phyloP scores from a whole-genome alignment of 225 moss, liverwort and hornwort genomes.

The Pseudoscleropodium purum region DNA sequence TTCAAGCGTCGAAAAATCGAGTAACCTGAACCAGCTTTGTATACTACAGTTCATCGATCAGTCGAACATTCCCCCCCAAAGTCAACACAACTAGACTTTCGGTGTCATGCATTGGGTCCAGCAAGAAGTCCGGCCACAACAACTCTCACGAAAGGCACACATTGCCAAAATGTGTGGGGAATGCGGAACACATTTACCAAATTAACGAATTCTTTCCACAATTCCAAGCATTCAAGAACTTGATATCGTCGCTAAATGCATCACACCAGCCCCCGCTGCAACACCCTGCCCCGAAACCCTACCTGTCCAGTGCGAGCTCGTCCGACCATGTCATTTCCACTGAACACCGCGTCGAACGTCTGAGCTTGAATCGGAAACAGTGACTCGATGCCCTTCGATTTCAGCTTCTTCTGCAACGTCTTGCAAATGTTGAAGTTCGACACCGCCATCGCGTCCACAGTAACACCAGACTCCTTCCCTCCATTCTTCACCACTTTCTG shows the following conservation, averaged over 20 bases:
- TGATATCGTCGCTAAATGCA: background rate
- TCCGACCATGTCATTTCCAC: conserved; percentile 74
- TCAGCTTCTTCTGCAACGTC: conserved; percentile 52
- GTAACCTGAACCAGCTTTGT: background rate
- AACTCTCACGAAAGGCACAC: background rate
- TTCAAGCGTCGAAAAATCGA: background rate
- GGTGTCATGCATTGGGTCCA: background rate
- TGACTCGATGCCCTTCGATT: conserved; percentile 74
- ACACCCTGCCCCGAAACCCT: background rate
- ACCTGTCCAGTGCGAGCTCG: conserved; percentile 92
- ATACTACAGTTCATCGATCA: no score
- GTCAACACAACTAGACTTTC: background rate
- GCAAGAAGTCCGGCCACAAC: background rate
- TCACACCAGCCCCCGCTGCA: background rate
- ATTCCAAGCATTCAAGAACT: no score
- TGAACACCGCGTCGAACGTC: conserved; percentile 69
- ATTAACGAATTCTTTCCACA: background rate
- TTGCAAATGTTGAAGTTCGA: conserved; percentile 72
- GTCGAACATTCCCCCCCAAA: background rate
- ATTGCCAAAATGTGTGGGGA: background rate
- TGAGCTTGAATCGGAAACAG: conserved; percentile 83
- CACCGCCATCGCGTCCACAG: conserved; percentile 45
- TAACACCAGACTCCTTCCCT: conserved; percentile 23
- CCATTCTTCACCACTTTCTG: conserved; percentile 40
- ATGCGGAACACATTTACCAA: background rate